phyloP scores from a whole-genome alignment of 441 rosid species.

The Kokia cookei region DNA sequence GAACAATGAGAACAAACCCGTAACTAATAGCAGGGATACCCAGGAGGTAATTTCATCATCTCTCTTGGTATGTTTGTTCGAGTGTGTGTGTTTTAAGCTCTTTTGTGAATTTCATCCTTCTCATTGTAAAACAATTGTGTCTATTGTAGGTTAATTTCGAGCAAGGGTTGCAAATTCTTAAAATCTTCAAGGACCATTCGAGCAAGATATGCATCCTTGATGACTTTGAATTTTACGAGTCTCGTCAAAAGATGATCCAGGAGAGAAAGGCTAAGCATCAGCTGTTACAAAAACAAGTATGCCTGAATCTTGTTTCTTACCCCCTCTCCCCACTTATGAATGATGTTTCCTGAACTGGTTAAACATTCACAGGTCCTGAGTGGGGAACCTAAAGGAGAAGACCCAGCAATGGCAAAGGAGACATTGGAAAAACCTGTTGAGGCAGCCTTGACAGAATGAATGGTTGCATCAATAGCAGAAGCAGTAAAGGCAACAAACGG shows the following conservation, averaged over 20 bases:
- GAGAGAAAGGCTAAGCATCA: slow-evolving; percentile 67
- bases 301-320: background rate
- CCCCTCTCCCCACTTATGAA: background rate
- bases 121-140: background rate
- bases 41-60: slow-evolving; percentile 45
- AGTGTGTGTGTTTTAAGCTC: background rate
- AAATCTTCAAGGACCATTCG: slow-evolving; percentile 58
- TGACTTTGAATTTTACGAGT: slow-evolving; percentile 87
- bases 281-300: slow-evolving; percentile 62
- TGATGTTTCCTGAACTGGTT: background rate
- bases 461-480: background rate
- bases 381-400: slow-evolving; percentile 23
- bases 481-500: slow-evolving; percentile 20
- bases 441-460: slow-evolving; percentile 9
- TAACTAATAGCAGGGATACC: slow-evolving; percentile 75
- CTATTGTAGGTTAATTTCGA: slow-evolving; percentile 56
- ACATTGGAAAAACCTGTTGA: slow-evolving; percentile 17
- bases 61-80: background rate
- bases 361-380: slow-evolving; percentile 33
- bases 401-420: slow-evolving; percentile 14
- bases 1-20: slow-evolving; percentile 72
- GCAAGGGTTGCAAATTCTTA: slow-evolving; percentile 59
- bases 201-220: slow-evolving; percentile 79
- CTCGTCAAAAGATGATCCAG: slow-evolving; percentile 68
- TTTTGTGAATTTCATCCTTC: background rate